Evolutionary conservation across 352 stramenopile species (phyloP).

Genomic region (Blastocystis sp.): DNA sequence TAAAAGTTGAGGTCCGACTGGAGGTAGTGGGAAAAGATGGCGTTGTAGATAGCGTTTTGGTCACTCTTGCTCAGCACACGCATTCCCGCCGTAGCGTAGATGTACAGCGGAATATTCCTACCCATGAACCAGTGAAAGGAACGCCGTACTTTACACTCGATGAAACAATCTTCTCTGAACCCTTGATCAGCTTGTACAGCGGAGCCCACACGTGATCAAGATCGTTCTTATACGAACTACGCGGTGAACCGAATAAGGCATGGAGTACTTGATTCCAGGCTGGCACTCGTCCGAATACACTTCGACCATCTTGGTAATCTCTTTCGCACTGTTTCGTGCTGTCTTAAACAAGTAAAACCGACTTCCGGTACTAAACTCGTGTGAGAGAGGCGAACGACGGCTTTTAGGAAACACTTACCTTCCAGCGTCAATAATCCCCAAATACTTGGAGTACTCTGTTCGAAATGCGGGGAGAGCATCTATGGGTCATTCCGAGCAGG

Average conservation of each 20-base stretch:
- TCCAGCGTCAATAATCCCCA: slow-evolving; percentile 57
- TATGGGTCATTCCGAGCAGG: background rate
- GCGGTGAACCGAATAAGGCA: background rate
- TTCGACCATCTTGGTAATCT: slow-evolving; percentile 46
- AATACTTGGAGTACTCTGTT: slow-evolving; percentile 19
- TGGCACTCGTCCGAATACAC: slow-evolving; percentile 57
- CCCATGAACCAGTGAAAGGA: background rate
- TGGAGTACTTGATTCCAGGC: slow-evolving; percentile 41
- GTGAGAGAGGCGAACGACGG: background rate
- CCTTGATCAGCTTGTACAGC: slow-evolving; percentile 51
- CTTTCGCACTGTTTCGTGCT: slow-evolving; percentile 8
- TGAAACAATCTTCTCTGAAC: slow-evolving; percentile 15
- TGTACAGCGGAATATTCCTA: slow-evolving; percentile 52
- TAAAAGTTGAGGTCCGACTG: slow-evolving; percentile 62
- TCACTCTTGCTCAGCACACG: slow-evolving; percentile 55
- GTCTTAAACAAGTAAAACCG: slow-evolving; percentile 56
- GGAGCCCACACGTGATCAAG: slow-evolving; percentile 37
- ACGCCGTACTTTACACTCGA: background rate
- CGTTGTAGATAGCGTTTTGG: slow-evolving; percentile 67
- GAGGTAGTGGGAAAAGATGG: slow-evolving; percentile 47
- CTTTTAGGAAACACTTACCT: slow-evolving; percentile 8
- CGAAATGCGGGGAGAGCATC: slow-evolving; percentile 17
- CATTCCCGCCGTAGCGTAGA: slow-evolving; percentile 72
- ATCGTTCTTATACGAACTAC: slow-evolving; percentile 29
- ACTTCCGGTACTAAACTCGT: slow-evolving; percentile 52